phyloP scores from a whole-genome alignment of 208 protist species.

The Jaenimonas drosophilae region DNA sequence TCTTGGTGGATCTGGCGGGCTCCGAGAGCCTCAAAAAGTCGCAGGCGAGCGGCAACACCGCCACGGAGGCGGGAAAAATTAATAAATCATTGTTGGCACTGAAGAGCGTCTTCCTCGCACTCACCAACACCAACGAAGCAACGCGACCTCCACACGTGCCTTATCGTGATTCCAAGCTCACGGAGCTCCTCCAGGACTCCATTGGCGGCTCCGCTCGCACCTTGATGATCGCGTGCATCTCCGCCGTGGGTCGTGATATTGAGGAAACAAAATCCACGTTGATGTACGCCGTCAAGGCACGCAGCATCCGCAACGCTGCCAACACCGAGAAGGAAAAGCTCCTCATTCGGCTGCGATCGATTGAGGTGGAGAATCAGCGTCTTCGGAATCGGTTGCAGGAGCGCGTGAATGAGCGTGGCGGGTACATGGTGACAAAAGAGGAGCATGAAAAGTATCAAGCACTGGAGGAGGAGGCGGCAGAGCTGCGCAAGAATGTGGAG shows the following conservation, averaged over 20 bases:
- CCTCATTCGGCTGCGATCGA: constrained; percentile 61
- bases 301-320: constrained; percentile 91
- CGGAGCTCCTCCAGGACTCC: constrained; percentile 91
- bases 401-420: constrained; percentile 70
- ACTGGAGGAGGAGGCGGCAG: constrained; percentile 39
- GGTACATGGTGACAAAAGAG: constrained; percentile 77
- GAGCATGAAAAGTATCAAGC: constrained; percentile 63
- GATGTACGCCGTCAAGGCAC: constrained; percentile 93
- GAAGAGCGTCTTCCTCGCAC: constrained; percentile 89
- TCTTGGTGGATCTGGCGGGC: constrained; percentile 95
- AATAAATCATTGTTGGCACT: constrained; percentile 90
- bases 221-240: constrained; percentile 94
- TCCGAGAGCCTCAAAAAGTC: constrained; percentile 93
- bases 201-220: constrained; percentile 90
- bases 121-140: constrained; percentile 77
- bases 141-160: constrained; percentile 83
- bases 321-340: constrained; percentile 80
- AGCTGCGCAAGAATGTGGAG: constrained; percentile 38
- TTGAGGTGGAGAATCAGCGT: constrained; percentile 79
- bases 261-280: constrained; percentile 95
- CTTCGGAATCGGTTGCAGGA: constrained; percentile 84
- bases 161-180: constrained; percentile 93
- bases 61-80: constrained; percentile 90
- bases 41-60: constrained; percentile 64
- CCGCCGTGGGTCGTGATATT: constrained; percentile 88